A percentile compares a stretch with the other conserved stretches of the same genome.
These are phyloP conservation scores for Saccharomycopsis sp. DNA, from an alignment of 805 yeast genomes.

Conservation along the genomic window DNA sequence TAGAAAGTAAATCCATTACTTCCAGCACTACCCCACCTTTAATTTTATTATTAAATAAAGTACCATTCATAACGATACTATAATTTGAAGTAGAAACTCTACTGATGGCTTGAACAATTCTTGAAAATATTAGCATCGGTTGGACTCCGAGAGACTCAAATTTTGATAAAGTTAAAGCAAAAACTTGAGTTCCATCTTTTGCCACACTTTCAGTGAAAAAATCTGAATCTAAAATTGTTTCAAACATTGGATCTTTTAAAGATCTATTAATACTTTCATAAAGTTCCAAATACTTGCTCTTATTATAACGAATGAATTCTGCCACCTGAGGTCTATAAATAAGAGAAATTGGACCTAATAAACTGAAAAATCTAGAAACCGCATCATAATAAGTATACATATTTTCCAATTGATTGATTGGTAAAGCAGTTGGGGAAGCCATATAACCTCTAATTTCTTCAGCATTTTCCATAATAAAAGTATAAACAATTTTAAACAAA, in stretches of 20 bases:
- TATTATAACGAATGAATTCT: conserved; percentile 37
- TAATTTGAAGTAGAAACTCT: conserved; percentile 29
- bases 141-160: conserved; percentile 22
- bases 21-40: too few relatives aligned
- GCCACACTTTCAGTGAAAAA: conserved; percentile 56
- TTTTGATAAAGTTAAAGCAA: conserved; percentile 36
- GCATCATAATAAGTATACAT: conserved; percentile 6
- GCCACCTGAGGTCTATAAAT: conserved; percentile 48
- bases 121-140: conserved; percentile 59
- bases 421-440: background rate
- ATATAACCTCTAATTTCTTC: conserved; percentile 24
- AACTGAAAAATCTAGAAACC: conserved; percentile 27
- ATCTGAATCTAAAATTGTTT: conserved; percentile 28
- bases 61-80: conserved; percentile 56
- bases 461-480: conserved; percentile 7
- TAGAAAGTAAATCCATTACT: conserved; percentile 29
- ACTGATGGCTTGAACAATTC: conserved; percentile 9
- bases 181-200: conserved; percentile 62
- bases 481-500: conserved; percentile 12
- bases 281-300: conserved; percentile 39
- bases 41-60: conserved; percentile 36
- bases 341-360: conserved; percentile 50
- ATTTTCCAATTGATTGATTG: background rate
- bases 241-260: conserved; percentile 37
- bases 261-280: conserved; percentile 70